Evolutionary conservation across 148 eudicot species (phyloP), one percentile per base, ranked within the genome.

Genomic region (Cornus kousa): DNA sequence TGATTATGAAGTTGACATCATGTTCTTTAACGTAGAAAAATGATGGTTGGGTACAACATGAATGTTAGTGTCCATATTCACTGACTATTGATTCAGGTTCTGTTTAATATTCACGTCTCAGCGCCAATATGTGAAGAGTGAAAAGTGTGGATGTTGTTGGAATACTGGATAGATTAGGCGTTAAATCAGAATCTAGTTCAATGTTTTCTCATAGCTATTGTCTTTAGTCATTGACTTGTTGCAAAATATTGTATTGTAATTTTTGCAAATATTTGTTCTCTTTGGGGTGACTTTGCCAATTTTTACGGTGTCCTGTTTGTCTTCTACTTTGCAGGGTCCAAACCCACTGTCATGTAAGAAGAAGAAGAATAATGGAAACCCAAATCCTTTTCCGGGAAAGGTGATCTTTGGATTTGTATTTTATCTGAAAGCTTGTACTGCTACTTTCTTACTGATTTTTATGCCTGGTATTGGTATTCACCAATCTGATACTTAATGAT

Each of bases 301-400:
- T 23, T 76, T 75, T 40, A 66, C 19, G 28, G 24, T 57, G 22
- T 50, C 9, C 37, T 66, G 5, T 16, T 67, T 74, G 65, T 31
- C 48, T 77, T 81, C 16, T 70, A 37, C 22, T 80, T 77, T 86
- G 79, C 89, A 95, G 97, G 97, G 94, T 81, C 97, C 97, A 70
- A 95, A 95, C 77, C 98, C 98, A 24, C 94, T 93, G 33, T 95
- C 98, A 7, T 88, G 97, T 78, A 91, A 88, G 85, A 88, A 86
- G 89, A 95, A 91, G 77, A 90, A 91, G 87, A 88, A 66, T 35
- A 74, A 74, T 7, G 81, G 76, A 77, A 81, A 67, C 79, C 78
- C 78, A 65, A 82, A 76, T 78, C 67, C 75, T 79, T 77, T 79
- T 72, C 22, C 75, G 0, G 73, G 68, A 68, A 87, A 85, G 90